Evolutionary conservation across 371 early-diverging fungal genomes (phyloP).

Genomic region (Choanephora cucurbitarum): DNA sequence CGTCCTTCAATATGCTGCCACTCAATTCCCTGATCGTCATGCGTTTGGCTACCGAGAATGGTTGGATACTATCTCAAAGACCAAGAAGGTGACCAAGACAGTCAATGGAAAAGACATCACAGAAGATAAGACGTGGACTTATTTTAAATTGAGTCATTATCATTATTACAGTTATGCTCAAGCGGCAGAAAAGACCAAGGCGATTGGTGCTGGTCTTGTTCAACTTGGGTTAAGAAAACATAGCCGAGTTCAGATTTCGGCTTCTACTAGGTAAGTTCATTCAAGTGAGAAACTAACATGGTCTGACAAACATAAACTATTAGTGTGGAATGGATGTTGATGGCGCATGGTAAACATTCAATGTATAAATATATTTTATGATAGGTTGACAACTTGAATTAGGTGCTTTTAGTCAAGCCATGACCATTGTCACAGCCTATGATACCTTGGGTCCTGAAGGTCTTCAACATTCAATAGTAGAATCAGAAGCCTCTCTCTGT

Average conservation of each 20-base stretch:
- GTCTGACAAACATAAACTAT: background rate
- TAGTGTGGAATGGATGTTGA: slow-evolving; percentile 48
- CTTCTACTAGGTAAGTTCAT: slow-evolving; percentile 67
- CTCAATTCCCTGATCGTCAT: slow-evolving; percentile 46
- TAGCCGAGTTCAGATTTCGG: slow-evolving; percentile 72
- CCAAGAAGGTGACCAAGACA: slow-evolving; percentile 72
- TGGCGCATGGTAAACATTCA: slow-evolving; percentile 36
- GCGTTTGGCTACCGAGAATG: slow-evolving; percentile 73
- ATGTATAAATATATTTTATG: background rate
- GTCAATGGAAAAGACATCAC: slow-evolving; percentile 62
- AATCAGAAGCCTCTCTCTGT: slow-evolving; percentile 62
- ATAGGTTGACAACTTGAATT: background rate
- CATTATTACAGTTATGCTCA: slow-evolving; percentile 70
- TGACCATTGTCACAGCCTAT: slow-evolving; percentile 80
- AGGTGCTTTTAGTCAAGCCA: slow-evolving; percentile 59
- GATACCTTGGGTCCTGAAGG: slow-evolving; percentile 83
- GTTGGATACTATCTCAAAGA: slow-evolving; percentile 66
- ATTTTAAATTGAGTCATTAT: slow-evolving; percentile 70
- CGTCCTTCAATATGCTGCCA: slow-evolving; percentile 56
- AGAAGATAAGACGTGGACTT: slow-evolving; percentile 83
- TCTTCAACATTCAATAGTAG: slow-evolving; percentile 61
- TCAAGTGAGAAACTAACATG: background rate
- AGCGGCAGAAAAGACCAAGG: slow-evolving; percentile 41
- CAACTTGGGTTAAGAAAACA: slow-evolving; percentile 64
- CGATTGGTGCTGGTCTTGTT: slow-evolving; percentile 68